Percentiles rank a stretch among this genome's conserved stretches.
Evolutionary conservation across 2,329 filamentous ascomycete genomes (phyloP).

Genomic region (Ramularia endophylla): DNA sequence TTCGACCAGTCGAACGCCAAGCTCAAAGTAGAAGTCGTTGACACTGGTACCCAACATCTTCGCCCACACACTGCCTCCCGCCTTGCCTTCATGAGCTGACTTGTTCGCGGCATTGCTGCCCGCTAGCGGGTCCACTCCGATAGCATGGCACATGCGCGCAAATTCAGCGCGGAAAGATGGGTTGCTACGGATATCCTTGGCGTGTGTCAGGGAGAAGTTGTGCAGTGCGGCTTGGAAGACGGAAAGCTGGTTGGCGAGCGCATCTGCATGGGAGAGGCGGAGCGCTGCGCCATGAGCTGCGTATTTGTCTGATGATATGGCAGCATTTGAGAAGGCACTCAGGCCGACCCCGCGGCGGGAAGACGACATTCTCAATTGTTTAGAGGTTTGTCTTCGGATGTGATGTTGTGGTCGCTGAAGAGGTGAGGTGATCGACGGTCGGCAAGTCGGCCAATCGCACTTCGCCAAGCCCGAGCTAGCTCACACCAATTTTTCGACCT

Average conservation of each 20-base stretch:
- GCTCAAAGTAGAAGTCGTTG: conserved; percentile 98
- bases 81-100: conserved; percentile 37
- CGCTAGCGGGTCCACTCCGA: conserved; percentile 90
- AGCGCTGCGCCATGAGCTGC: conserved; percentile 82
- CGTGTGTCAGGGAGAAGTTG: conserved; percentile 91
- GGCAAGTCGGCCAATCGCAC: background rate
- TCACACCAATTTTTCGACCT: conserved; percentile 1
- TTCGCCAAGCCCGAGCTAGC: conserved; percentile 6
- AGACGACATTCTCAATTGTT: conserved; percentile 35
- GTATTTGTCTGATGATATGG: conserved; percentile 81
- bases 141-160: conserved; percentile 95
- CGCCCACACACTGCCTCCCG: conserved; percentile 72
- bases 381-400: background rate
- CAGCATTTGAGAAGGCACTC: conserved; percentile 80
- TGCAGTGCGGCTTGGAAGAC: conserved; percentile 95
- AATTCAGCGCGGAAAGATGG: conserved; percentile 95
- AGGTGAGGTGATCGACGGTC: background rate
- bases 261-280: conserved; percentile 75
- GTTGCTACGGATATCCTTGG: conserved; percentile 91
- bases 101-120: conserved; percentile 35
- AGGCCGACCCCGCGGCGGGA: conserved; percentile 78
- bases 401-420: background rate
- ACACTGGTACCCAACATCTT: conserved; percentile 86
- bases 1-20: conserved; percentile 92
- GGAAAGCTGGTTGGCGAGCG: conserved; percentile 85